Conservation (phyloP, 78 protist genomes). For the Dictyostelium firmibasis region DNA sequence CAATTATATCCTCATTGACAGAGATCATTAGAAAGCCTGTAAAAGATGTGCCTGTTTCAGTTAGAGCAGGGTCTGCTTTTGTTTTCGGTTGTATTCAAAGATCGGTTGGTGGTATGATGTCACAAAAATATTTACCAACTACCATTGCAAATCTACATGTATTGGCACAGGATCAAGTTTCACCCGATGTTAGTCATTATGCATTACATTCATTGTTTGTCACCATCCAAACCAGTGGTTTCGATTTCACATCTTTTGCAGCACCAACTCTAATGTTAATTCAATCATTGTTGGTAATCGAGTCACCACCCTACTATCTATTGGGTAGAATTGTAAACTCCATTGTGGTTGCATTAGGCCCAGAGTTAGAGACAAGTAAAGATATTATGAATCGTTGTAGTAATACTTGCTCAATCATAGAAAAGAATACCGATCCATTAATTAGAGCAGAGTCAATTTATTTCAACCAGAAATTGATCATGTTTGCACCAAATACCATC, state of each 20-base stretch:
- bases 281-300: conserved; percentile 27
- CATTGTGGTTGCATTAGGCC: conserved; percentile 69
- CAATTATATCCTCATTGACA: conserved; percentile 33
- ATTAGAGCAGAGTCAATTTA: conserved; percentile 53
- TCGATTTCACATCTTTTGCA: conserved; percentile 51
- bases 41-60: conserved; percentile 11
- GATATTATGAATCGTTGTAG: conserved; percentile 35
- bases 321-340: conserved; percentile 71
- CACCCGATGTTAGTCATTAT: conserved; percentile 32
- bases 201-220: conserved; percentile 57
- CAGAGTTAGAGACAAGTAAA: conserved; percentile 18
- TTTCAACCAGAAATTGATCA: conserved; percentile 50
- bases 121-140: conserved; percentile 53
- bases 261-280: conserved; percentile 47
- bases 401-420: conserved; percentile 33
- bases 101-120: conserved; percentile 77
- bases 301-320: conserved; percentile 61
- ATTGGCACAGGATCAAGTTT: conserved; percentile 45
- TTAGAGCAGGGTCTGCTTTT: conserved; percentile 42
- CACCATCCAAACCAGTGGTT: conserved; percentile 56
- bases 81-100: conserved; percentile 72
- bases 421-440: background rate
- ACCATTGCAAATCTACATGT: conserved; percentile 54
- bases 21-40: conserved; percentile 45
- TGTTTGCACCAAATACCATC: conserved; percentile 69